phyloP scores from a whole-genome alignment of 2,329 filamentous ascomycete genomes.

The Xylaria hypoxylon region DNA sequence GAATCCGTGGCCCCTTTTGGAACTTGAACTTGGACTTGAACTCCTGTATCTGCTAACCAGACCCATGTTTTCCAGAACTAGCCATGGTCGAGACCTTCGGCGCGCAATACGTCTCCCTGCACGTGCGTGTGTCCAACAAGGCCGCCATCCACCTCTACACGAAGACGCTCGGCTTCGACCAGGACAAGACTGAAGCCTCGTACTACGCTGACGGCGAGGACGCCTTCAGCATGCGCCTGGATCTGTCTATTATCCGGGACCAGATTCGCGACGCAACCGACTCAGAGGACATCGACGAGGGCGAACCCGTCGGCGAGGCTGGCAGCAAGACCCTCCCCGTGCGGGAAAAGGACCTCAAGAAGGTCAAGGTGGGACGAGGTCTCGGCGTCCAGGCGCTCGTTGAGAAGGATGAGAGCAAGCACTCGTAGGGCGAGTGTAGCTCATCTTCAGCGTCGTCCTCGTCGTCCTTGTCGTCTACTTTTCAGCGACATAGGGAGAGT shows the following conservation, averaged over 20 bases:
- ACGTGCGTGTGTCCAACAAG: slow-evolving; percentile 93
- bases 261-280: slow-evolving; percentile 63
- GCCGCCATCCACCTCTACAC: slow-evolving; percentile 93
- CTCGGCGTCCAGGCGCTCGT: slow-evolving; percentile 83
- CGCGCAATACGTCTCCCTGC: slow-evolving; percentile 92
- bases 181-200: slow-evolving; percentile 85
- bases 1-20: not conserved
- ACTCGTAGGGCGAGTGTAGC: slow-evolving; percentile 48
- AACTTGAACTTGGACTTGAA: not conserved
- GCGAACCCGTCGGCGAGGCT: slow-evolving; percentile 74
- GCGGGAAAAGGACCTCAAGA: slow-evolving; percentile 70
- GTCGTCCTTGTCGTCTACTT: too few relatives aligned
- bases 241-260: slow-evolving; percentile 71
- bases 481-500: not conserved
- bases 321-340: slow-evolving; percentile 38
- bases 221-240: slow-evolving; percentile 92
- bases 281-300: slow-evolving; percentile 67
- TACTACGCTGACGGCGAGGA: slow-evolving; percentile 99
- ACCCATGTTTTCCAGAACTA: slow-evolving; percentile 68
- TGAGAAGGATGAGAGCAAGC: slow-evolving; percentile 74
- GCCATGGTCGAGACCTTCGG: slow-evolving; percentile 97
- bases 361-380: slow-evolving; percentile 84
- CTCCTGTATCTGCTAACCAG: slow-evolving; percentile 21
- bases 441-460: not conserved
- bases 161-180: slow-evolving; percentile 88